Base-by-base conservation (phyloP, 768 basidiomycete species). In the Leccinum broughii region DNA sequence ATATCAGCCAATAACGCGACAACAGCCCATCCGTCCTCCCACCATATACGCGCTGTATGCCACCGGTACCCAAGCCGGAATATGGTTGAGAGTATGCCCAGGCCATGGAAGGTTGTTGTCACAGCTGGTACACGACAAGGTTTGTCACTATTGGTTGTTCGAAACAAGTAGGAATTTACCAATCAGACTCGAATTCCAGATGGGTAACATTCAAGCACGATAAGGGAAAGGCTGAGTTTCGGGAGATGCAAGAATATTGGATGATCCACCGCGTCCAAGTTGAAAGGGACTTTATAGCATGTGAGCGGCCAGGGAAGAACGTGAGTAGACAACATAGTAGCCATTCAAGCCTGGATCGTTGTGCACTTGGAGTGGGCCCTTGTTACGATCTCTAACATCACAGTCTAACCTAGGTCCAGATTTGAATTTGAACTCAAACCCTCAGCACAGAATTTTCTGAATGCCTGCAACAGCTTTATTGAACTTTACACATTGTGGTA, bases 51-150 rank as follows among this genome's bases (percentile, higher is more conserved):
- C 15, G 37, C n/a, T 22, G 37, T 57, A 32, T 58, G n/a, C 53
- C 41, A 44, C 22, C 55, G 44, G 35, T 59, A 26, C 30, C 32
- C 46, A 57, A 59, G 55, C 55, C 55, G 34, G 44, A 58, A 28
- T 24, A 59, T 1, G 6, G 44, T 59, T 35, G 55, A 59, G 32
- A 46, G 11, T 26, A 59, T 59, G 32, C 26, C 56, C 34, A 59
- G 15, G 26, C 56, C 10, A 17, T 59, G 34, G 44, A 58, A 58
- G 5, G 58, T 35, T 6, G 56, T 35, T 28, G 56, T 34, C 34
- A 35, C 10, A 22, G 58, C 58, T 46, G 26, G 20, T 37, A 35
- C n/a, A 57, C 6, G 22, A 17, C 20, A 24, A 56, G 13, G 14
- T 28, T 58, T 7, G 32, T 58, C 56, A 46, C 11, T 9, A 14